Evolutionary conservation across 768 basidiomycete species (phyloP).

Genomic region (Trametes elegans): DNA sequence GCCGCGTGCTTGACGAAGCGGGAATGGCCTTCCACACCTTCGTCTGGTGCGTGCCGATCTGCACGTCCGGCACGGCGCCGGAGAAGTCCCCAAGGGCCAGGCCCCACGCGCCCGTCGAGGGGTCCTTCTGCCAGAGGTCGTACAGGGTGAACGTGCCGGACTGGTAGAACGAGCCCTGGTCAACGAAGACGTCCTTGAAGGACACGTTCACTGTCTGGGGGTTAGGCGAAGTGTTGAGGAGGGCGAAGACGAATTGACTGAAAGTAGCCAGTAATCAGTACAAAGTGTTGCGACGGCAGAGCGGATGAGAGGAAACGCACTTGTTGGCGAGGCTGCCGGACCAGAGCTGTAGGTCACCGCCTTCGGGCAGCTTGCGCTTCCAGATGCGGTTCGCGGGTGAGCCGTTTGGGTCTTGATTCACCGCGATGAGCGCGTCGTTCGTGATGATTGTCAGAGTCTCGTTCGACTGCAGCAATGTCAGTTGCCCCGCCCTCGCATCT

Average conservation of each 20-base stretch:
- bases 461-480: slow-evolving; percentile 24
- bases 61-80: slow-evolving; percentile 23
- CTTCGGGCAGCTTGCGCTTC: slow-evolving; percentile 28
- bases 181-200: slow-evolving; percentile 34
- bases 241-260: slow-evolving; percentile 33
- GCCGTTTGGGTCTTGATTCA: slow-evolving; percentile 34
- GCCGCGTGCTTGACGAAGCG: slow-evolving; percentile 7
- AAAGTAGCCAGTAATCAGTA: neutral
- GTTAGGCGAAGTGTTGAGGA: slow-evolving; percentile 35
- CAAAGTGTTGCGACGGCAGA: neutral
- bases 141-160: slow-evolving; percentile 27
- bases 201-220: slow-evolving; percentile 30
- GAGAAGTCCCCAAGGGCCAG: slow-evolving; percentile 24
- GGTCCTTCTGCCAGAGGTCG: slow-evolving; percentile 37
- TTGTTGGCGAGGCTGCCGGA: slow-evolving; percentile 31
- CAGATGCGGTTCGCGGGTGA: slow-evolving; percentile 34
- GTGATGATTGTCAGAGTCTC: slow-evolving; percentile 38
- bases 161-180: slow-evolving; percentile 28
- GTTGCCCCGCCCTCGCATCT: neutral
- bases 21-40: slow-evolving; percentile 32
- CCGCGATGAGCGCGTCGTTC: slow-evolving; percentile 37
- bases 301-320: slow-evolving; percentile 20
- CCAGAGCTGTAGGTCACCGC: slow-evolving; percentile 36
- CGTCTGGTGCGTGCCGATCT: slow-evolving; percentile 30
- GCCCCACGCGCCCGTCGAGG: slow-evolving; percentile 26